A percentile compares a stretch with the other conserved stretches of the same genome.
These are phyloP conservation scores for Aspergillus cejpii DNA, from an alignment of 2,329 filamentous ascomycete genomes.

Conservation along the genomic window DNA sequence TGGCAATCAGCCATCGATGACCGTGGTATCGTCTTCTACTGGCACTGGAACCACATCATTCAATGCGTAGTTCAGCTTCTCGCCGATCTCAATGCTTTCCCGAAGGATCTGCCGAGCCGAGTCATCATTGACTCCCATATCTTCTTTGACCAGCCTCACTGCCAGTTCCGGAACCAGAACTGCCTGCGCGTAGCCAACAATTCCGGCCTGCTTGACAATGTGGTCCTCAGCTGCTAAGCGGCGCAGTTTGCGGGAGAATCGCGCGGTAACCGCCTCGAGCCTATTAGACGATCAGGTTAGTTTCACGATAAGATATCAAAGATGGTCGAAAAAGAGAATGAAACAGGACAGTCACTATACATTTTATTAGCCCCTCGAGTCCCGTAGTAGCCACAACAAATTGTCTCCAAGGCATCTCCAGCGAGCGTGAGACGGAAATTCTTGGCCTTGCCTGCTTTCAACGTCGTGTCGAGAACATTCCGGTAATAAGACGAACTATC, in stretches of 20 bases:
- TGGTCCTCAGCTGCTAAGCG: conserved; percentile 57
- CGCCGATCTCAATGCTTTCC: conserved; percentile 61
- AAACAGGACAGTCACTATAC: conserved; percentile 41
- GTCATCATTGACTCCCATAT: conserved; percentile 47
- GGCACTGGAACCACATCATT: conserved; percentile 47
- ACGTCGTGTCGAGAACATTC: conserved; percentile 48
- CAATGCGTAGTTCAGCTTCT: conserved; percentile 60
- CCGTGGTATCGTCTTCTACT: conserved; percentile 8
- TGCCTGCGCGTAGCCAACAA: conserved; percentile 62
- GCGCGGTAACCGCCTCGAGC: conserved; percentile 54
- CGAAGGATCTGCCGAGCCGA: conserved; percentile 52
- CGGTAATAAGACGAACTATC: conserved; percentile 53
- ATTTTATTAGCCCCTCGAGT: conserved; percentile 64
- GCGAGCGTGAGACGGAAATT: conserved; percentile 52
- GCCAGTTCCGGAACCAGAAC: conserved; percentile 70
- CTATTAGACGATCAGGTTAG: conserved; percentile 22
- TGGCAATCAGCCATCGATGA: background rate
- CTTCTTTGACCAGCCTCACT: conserved; percentile 52
- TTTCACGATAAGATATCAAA: background rate
- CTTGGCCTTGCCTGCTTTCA: conserved; percentile 53
- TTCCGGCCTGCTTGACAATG: conserved; percentile 60
- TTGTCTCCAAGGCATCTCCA: conserved; percentile 44
- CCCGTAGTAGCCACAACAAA: conserved; percentile 78
- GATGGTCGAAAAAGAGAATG: conserved; percentile 2
- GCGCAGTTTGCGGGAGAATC: conserved; percentile 56